Evolutionary conservation across 1,284 basidiomycete genomes (phyloP).

Genomic region (Malassezia caprae): DNA sequence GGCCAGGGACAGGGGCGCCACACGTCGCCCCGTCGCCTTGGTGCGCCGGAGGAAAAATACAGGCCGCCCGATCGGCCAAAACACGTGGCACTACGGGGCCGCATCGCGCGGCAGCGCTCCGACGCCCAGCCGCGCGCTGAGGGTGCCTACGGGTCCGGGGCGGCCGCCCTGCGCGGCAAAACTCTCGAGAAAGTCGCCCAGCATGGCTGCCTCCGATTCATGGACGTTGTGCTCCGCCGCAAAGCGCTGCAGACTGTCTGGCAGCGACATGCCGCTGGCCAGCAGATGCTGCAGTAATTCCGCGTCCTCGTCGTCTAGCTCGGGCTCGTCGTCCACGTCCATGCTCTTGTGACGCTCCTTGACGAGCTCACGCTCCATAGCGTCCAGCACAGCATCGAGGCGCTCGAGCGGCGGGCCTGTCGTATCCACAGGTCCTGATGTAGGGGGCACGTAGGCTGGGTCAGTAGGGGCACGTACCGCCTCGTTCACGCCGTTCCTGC

Average conservation of each 20-base stretch:
- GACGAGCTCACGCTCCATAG: constrained; percentile 14
- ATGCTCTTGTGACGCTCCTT: not conserved
- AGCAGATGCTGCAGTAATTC: constrained; percentile 17
- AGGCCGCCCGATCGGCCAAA: not conserved
- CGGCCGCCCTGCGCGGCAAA: constrained; percentile 10
- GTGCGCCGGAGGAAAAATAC: constrained; percentile 1
- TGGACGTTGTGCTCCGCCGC: not conserved
- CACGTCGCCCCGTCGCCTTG: constrained; percentile 18
- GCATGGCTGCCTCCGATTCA: constrained; percentile 2
- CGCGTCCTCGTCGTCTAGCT: constrained; percentile 9
- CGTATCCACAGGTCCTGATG: not conserved
- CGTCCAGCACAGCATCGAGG: constrained; percentile 13
- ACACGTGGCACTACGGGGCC: not conserved
- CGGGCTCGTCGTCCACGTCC: constrained; percentile 4
- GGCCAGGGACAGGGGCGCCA: constrained; percentile 17
- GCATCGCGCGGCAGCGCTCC: constrained; percentile 31
- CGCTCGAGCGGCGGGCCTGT: not conserved
- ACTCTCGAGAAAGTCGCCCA: constrained; percentile 15
- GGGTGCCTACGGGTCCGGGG: constrained; percentile 37
- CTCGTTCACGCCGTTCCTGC: constrained; percentile 4
- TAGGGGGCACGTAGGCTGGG: constrained; percentile 5
- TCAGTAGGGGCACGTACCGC: constrained; percentile 8
- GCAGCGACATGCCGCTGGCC: constrained; percentile 9
- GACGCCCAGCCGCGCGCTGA: constrained; percentile 48
- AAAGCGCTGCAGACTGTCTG: constrained; percentile 13